Evolutionary conservation across 768 basidiomycete genomes (phyloP), one percentile per base, ranked within the genome.

Genomic region (Rhodotorula graminis): DNA sequence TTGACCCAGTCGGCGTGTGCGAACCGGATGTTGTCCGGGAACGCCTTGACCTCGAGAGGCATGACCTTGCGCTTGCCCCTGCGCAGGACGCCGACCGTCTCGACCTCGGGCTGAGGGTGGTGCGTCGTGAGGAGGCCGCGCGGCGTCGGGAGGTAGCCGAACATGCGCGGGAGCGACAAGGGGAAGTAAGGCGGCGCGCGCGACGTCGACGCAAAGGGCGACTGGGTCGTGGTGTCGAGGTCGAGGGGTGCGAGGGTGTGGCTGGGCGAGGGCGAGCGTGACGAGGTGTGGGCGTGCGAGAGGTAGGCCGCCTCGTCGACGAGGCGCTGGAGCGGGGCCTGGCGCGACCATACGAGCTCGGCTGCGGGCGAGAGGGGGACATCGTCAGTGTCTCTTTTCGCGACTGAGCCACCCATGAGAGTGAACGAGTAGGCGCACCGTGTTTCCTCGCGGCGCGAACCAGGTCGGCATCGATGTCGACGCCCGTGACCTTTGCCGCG

Each of bases 1-100:
- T 83, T 80, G n/a, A 87, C 83, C 91, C 91, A 94, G 80, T 94
- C 88, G 0, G 87, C 86, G 0, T 85, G 84, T 14, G 86, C 84
- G 78, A 94, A 93, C 7, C 84, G 79, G 42, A 93, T 76, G 72
- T 94, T 96, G 77, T 91, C 87, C 0, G 93, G 93, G 76, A 93
- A 96, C 2, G 62, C 31, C 18, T 27, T 44, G 33, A 72, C 65
- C 60, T 75, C 69, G 12, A 12, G 10, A 9, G 68, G 71, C 70
- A 70, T 70, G 27, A 69, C 67, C n/a, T 62, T 70, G 46, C 70
- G 56, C 60, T 61, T 59, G 2, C 73, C 61, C 29, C 44, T 15
- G 29, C 68, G 68, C 27, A 62, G 15, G 27, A 65, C 57, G 19
- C 64, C 60, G 44, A 33, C 21, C 56, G 59, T 64, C 53, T 64